Percentiles rank a stretch among this genome's conserved stretches.
Conservation (phyloP, 768 basidiomycete genomes). For the Auriscalpium microsporum region DNA sequence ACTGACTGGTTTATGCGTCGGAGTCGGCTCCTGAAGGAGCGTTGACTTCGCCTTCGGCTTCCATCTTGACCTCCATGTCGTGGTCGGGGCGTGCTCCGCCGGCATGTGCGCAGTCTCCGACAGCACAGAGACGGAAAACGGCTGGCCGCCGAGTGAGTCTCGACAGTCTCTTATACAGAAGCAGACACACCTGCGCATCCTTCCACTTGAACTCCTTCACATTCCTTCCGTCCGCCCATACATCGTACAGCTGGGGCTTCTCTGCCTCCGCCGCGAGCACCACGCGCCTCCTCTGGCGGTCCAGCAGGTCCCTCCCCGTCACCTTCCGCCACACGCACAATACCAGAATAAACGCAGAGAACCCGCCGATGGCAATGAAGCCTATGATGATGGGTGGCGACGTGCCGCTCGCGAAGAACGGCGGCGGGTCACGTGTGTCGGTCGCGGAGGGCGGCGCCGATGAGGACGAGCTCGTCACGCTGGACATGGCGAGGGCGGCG, state of each 20-base stretch:
- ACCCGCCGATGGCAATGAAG: slow-evolving; percentile 6
- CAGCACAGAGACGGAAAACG: slow-evolving; percentile 3
- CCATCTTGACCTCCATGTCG: background rate
- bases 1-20: background rate
- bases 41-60: background rate
- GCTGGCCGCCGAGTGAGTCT: background rate
- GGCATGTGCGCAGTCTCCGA: background rate
- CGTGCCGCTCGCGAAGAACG: background rate
- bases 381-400: slow-evolving; percentile 7
- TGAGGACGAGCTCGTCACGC: background rate
- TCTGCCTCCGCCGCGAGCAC: background rate
- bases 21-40: background rate
- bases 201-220: slow-evolving; percentile 1
- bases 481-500: background rate
- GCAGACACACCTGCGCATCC: background rate
- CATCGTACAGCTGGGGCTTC: slow-evolving; percentile 10
- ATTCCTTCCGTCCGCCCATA: slow-evolving; percentile 1
- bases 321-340: slow-evolving; percentile 5
- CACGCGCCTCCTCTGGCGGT: background rate
- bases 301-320: background rate
- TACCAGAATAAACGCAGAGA: background rate
- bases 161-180: background rate
- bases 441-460: background rate
- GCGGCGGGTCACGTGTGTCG: background rate
- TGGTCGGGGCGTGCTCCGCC: no score